Evolutionary conservation across 768 basidiomycete species (phyloP), one percentile per base, ranked within the genome.

Genomic region (Melanogaster broomeanus): DNA sequence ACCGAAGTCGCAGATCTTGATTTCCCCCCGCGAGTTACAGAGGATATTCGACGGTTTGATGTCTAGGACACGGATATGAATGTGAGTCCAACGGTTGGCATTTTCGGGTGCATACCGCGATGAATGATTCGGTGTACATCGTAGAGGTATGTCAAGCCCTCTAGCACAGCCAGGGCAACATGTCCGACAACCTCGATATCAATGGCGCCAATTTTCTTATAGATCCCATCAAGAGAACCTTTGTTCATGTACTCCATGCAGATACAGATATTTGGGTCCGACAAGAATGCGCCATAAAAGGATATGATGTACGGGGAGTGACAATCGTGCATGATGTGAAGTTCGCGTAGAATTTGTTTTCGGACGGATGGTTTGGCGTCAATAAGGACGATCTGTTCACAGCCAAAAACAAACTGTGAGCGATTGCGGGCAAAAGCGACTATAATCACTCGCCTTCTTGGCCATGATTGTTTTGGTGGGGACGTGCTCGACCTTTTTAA

Each of bases 291-390:
- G 55, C 97, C 97, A 66, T 88, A 95, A 76, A 98, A 99, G 0
- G 91, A 94, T 61, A 99, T 90, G 67, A 99, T 99, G 70, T 93
- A 91, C 48, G 81, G 82, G 7, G 92, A 95, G 58, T 88, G 79
- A 72, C 96, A 98, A 71, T 97, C 90, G 69, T 98, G 93, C 96
- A 98, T 96, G 76, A 99, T 98, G 62, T 98, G 96, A 59, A 99
- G 77, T 67, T 99, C 97, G 45, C 97, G 87, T 33, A 98, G 77
- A 62, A 99, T 98, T 74, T 99, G 97, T 68, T 98, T 99, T 56
- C 95, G 81, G 28, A 98, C 93, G 2, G 92, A 83, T 10, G 94
- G 96, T 68, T 98, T 98, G 27, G 93, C 94, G 72, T 96, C 93
- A 69, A 97, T 96, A 55, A 95, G 84, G 25, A 97, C 93, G 66